A percentile compares a stretch with the other conserved stretches of the same genome.
Evolutionary conservation across 169 alveolate genomes (phyloP).

Genomic region (Plasmodium fragile): DNA sequence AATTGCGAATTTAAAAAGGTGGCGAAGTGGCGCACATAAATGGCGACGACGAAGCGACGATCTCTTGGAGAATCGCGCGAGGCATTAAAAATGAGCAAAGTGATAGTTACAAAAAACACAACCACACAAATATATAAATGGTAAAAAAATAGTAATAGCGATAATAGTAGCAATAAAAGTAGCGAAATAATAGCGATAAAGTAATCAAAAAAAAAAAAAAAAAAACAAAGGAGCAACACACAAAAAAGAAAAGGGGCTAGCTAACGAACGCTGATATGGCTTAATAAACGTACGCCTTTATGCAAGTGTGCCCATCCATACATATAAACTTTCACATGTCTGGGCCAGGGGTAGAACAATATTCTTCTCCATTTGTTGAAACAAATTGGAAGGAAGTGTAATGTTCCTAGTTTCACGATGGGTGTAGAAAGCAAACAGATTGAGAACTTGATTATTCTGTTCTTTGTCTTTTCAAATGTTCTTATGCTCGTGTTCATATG

Average conservation of each 20-base stretch:
- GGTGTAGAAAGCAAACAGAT: not conserved
- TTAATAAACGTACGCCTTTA: not conserved
- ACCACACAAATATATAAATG: slow-evolving; percentile 20
- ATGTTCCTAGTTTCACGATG: not conserved
- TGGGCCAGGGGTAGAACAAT: not conserved
- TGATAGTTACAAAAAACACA: slow-evolving; percentile 50
- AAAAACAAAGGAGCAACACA: not conserved
- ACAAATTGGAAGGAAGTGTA: not conserved
- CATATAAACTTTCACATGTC: not conserved
- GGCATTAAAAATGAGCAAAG: slow-evolving; percentile 8
- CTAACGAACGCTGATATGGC: not conserved
- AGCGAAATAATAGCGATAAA: not conserved
- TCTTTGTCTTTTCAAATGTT: not conserved
- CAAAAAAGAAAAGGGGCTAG: not conserved
- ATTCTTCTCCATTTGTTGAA: not conserved
- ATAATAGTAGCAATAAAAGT: not conserved
- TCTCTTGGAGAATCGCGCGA: not conserved
- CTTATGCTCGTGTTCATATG: not conserved
- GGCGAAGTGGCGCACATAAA: not conserved
- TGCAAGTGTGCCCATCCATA: not conserved
- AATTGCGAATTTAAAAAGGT: slow-evolving; percentile 6
- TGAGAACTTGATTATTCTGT: not conserved
- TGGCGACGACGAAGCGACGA: not conserved
- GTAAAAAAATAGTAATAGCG: not conserved
- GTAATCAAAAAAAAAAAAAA: not conserved